Evolutionary conservation across 2,329 filamentous ascomycete genomes (phyloP), one percentile per base, ranked within the genome.

Genomic region (Celoporthe dispersa): DNA sequence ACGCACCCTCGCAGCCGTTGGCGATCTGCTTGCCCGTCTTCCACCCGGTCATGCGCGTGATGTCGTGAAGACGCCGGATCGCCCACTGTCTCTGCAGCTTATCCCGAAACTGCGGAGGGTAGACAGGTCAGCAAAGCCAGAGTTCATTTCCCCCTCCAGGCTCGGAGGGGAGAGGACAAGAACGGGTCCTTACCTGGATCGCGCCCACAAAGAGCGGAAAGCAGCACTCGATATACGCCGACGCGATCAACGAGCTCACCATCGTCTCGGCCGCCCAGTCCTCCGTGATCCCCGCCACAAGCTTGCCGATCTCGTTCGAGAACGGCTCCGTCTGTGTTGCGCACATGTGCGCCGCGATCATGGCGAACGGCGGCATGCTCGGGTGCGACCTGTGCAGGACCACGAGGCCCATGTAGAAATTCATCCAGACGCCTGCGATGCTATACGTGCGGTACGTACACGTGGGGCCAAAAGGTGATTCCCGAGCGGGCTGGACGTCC

Each of bases 161-260:
- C 19, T 97, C 93, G 81, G 98, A 97, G 1, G 97, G 83, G 6
- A 91, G 89, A 76, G 14, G 51, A 62, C n/a, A 2, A n/a, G 19
- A 48, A 48, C 9, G 44, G 44, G 16, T 48, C 19, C 79, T 75
- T 80, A 90, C 88, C 83, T 91, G 88, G 14, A 98, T 88, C 4
- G 88, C 95, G 1, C 94, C 92, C 72, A 98, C 94, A 81, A 98
- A 98, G 1, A 97, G 83, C 5, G 91, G 90, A 76, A 98, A 92
- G 4, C 90, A 90, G 75, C 90, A 89, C 80, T 98, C 95, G 70
- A 94, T 94, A 31, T 97, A 86, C 0, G 92, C 93, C 0, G 92
- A 92, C 7, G 92, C 94, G 35, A 97, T 86, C 39, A 90, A 86
- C 0, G 94, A 94, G 74, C 90, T 94, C 1, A 97, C 87, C 44